Evolutionary conservation across 208 protist genomes (phyloP).

Genomic region (Crithidia acanthocephali): DNA sequence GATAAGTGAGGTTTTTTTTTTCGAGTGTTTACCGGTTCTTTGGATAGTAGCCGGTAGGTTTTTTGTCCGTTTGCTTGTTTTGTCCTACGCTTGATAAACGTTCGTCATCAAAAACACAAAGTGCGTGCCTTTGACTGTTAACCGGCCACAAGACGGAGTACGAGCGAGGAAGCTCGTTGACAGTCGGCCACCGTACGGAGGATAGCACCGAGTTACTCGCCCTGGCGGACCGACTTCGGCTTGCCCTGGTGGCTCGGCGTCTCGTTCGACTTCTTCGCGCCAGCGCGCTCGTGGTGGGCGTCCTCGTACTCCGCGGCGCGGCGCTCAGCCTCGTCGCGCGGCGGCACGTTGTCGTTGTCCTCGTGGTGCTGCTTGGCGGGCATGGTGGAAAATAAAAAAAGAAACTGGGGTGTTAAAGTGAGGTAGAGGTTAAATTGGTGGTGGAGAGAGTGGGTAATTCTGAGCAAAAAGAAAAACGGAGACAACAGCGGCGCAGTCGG

Average conservation of each 20-base stretch:
- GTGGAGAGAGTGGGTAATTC: neutral
- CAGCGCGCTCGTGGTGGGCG: slow-evolving; percentile 81
- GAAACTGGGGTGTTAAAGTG: neutral
- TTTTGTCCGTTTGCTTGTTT: neutral
- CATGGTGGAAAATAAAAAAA: slow-evolving; percentile 36
- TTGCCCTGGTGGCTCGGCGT: slow-evolving; percentile 79
- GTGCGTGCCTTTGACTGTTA: neutral
- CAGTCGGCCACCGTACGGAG: neutral
- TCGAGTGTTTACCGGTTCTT: no score
- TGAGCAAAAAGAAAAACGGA: neutral
- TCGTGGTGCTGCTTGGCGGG: slow-evolving; percentile 39
- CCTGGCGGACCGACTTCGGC: slow-evolving; percentile 85
- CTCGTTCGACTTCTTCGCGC: slow-evolving; percentile 62
- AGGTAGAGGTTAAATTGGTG: neutral
- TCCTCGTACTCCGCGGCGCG: slow-evolving; percentile 78
- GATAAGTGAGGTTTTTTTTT: neutral
- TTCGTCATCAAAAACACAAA: neutral
- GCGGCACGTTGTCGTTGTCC: slow-evolving; percentile 67
- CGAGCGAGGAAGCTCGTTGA: neutral
- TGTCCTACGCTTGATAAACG: neutral
- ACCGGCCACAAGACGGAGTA: neutral
- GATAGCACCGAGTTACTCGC: neutral
- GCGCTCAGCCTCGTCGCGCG: slow-evolving; percentile 78
- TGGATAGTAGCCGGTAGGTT: no score
- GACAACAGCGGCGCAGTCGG: no score